Conservation (phyloP, 352 stramenopile genomes). For the Globisporangium cystogenes region DNA sequence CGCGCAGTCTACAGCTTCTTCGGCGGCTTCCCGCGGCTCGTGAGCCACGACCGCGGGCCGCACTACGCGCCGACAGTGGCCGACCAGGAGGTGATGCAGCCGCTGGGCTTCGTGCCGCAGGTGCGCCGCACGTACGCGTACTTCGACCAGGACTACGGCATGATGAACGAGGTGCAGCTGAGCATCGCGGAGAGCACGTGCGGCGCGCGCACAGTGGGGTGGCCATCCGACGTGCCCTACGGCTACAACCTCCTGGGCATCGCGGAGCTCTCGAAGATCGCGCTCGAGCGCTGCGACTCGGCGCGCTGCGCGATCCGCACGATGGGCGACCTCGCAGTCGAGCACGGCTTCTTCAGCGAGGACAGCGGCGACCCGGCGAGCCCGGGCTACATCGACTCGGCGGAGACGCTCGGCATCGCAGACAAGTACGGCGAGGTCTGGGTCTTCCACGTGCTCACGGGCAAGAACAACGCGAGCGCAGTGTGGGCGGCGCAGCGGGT, state of each 20-base stretch:
- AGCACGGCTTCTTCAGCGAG: constrained; percentile 94
- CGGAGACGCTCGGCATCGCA: constrained; percentile 82
- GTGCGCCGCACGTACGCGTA: constrained; percentile 90
- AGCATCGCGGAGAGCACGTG: constrained; percentile 94
- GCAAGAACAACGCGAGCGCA: constrained; percentile 79
- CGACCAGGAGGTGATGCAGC: constrained; percentile 29
- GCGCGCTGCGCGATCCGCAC: constrained; percentile 80
- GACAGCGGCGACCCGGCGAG: constrained; percentile 58
- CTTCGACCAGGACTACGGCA: constrained; percentile 92
- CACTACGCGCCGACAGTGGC: constrained; percentile 45
- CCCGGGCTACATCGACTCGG: constrained; percentile 62
- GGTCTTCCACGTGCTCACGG: constrained; percentile 94
- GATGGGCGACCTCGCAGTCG: constrained; percentile 90
- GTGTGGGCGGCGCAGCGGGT: constrained; percentile 93
- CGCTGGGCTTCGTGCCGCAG: constrained; percentile 86
- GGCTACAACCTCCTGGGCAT: constrained; percentile 90
- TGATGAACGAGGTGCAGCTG: constrained; percentile 94
- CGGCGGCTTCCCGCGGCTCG: constrained; percentile 65
- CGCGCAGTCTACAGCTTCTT: constrained; percentile 70
- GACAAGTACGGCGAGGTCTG: constrained; percentile 90
- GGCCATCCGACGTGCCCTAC: constrained; percentile 42
- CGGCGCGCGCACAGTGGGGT: constrained; percentile 73
- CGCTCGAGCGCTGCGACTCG: constrained; percentile 84
- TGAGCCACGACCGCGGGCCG: constrained; percentile 59
- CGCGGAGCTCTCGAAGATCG: constrained; percentile 86